phyloP scores from a whole-genome alignment of 2,329 filamentous ascomycete genomes.

The Tympanopsis confertula region DNA sequence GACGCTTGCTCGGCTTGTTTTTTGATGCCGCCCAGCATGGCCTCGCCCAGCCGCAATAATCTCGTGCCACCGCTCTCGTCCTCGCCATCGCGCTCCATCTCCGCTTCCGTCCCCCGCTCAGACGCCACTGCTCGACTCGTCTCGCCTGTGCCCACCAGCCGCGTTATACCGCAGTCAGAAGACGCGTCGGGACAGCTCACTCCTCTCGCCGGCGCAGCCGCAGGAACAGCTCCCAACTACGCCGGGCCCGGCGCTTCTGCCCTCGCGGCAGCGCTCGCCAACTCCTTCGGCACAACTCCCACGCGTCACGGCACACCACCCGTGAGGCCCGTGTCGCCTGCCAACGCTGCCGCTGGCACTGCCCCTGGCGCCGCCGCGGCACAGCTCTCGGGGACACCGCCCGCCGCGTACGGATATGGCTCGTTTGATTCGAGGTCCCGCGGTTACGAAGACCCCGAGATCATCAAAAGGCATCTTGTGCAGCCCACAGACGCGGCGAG shows the following conservation, averaged over 20 bases:
- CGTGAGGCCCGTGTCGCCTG: too few species aligned
- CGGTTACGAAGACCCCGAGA: background rate
- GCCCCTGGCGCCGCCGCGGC: background rate
- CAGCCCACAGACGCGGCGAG: background rate
- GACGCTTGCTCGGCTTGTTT: too few species aligned
- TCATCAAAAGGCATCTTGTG: background rate
- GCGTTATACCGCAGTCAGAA: background rate
- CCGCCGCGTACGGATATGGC: background rate
- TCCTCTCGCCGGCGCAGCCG: background rate
- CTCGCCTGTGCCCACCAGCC: background rate
- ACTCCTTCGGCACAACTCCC: background rate
- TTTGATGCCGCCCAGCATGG: too few species aligned
- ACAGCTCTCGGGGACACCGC: background rate
- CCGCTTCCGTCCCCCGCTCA: background rate
- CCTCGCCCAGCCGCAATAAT: too few species aligned
- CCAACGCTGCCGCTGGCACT: background rate
- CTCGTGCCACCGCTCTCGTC: too few species aligned
- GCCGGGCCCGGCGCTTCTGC: background rate
- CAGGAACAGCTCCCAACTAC: too few species aligned
- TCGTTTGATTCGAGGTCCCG: background rate
- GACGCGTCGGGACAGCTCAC: background rate
- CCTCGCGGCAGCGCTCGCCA: background rate
- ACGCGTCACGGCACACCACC: background rate
- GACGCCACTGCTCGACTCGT: background rate
- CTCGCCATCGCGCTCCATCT: background rate